Evolutionary conservation across 768 basidiomycete species (phyloP).

Genomic region (Termitomyces sp.): DNA sequence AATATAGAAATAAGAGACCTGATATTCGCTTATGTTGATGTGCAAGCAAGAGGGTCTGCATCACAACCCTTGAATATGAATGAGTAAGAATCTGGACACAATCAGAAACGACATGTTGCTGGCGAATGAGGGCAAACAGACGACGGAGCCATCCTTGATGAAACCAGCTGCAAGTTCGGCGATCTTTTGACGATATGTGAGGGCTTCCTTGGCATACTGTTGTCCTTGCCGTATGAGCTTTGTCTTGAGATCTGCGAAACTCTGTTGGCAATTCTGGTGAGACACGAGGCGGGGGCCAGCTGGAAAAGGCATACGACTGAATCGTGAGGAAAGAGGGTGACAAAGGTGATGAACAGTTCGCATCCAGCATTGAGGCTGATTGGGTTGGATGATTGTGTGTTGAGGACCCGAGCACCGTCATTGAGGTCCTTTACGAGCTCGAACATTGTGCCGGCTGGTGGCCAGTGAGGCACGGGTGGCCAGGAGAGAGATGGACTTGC

Average conservation of each 20-base stretch:
- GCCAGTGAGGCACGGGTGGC: conserved; percentile 5
- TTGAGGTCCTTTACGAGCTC: conserved; percentile 86
- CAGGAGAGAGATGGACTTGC: conserved; percentile 31
- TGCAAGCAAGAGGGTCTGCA: conserved; percentile 86
- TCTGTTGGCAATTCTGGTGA: conserved; percentile 36
- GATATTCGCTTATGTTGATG: conserved; percentile 91
- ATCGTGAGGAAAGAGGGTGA: conserved; percentile 79
- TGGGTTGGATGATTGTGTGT: conserved; percentile 60
- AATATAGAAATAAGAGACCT: conserved; percentile 26
- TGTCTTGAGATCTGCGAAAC: conserved; percentile 77
- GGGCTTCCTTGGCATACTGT: conserved; percentile 70
- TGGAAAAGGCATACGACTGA: conserved; percentile 52
- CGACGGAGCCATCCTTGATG: conserved; percentile 92
- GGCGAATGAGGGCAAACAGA: conserved; percentile 23
- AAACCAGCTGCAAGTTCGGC: conserved; percentile 85
- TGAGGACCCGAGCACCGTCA: conserved; percentile 62
- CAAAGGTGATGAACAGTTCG: conserved; percentile 86
- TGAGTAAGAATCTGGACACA: conserved; percentile 83
- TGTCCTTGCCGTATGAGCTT: conserved; percentile 80
- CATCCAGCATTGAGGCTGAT: conserved; percentile 87
- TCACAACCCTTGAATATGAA: conserved; percentile 93
- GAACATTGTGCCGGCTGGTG: conserved; percentile 81
- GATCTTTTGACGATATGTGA: conserved; percentile 85
- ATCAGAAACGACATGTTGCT: conserved; percentile 5
- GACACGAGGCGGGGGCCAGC: conserved; percentile 7